Base-by-base conservation (phyloP, 2,329 filamentous ascomycete genomes). In the Fusarium sp. region DNA sequence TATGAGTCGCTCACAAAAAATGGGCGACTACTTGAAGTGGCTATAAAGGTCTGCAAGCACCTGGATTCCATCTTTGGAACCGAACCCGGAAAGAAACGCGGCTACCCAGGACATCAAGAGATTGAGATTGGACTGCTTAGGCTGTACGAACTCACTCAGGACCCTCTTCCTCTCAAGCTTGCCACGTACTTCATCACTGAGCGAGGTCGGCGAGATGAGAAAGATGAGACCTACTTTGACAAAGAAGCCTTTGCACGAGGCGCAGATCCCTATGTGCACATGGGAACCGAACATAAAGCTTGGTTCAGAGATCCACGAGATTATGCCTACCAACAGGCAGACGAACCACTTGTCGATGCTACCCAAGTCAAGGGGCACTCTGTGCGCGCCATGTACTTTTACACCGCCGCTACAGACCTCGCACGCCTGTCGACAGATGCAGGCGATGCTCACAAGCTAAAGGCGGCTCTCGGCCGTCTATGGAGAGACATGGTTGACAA, bases 401-500 rank as follows among this genome's bases (percentile, higher is more conserved):
- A 38, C 34, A 66, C 64, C 7, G 64, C 57, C 5, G 57, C 64
- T 16, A 62, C 64, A 0, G 64, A 66, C 11, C 57, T 66, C 1
- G 56, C 45, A 2, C 31, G 57, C 14, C 34, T 62, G 3, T 61
- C 56, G 3, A 10, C 40, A 20, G n/a, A 66, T 20, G 10, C 10
- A 34, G 63, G 61, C 10, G n/a, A 24, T 14, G 54, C 54, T 4
- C n/a, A 6, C 20, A 18, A 37, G 31, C 20, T 57, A 9, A 57
- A 37, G 29, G 5, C 54, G 5, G 38, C 63, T 1, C 54, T 66
- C 11, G 34, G 20, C 4, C 57, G 45, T 14, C 42, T 66, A 2
- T 66, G 64, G 64, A 62, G 38, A 42, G 57, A 66, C 42, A 52
- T 66, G 56, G 64, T 66, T 8, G 64, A 66, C 4, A 61, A 61